These are phyloP conservation scores for Botryotinia calthae DNA, from an alignment of 2,329 filamentous ascomycete species.

Conservation along the genomic window DNA sequence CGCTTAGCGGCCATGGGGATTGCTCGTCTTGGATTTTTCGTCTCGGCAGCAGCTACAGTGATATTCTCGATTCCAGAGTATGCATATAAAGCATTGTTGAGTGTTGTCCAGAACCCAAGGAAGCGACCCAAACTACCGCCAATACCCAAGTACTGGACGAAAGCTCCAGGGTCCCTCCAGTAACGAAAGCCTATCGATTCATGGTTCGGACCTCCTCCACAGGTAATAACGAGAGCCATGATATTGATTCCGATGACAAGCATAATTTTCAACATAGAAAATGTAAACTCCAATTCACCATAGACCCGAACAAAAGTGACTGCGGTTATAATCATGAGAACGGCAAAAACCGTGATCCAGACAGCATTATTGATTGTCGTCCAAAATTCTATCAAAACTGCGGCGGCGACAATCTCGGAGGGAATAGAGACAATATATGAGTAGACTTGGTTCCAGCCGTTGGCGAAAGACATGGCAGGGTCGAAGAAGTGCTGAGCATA, in stretches of 20 bases:
- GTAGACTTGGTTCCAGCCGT: constrained; percentile 39
- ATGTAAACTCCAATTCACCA: constrained; percentile 53
- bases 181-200: constrained; percentile 57
- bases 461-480: constrained; percentile 37
- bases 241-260: constrained; percentile 63
- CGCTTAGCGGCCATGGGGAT: constrained; percentile 51
- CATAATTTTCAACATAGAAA: constrained; percentile 55
- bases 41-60: constrained; percentile 55
- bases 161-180: constrained; percentile 56
- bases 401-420: constrained; percentile 60
- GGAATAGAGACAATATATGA: constrained; percentile 35
- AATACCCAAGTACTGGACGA: constrained; percentile 60
- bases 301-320: constrained; percentile 42
- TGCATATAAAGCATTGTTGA: constrained; percentile 47
- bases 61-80: constrained; percentile 52
- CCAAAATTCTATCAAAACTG: constrained; percentile 63
- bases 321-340: constrained; percentile 39
- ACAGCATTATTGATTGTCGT: constrained; percentile 51
- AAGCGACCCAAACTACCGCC: constrained; percentile 58
- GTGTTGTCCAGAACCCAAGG: constrained; percentile 46
- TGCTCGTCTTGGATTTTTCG: constrained; percentile 49
- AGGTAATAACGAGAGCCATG: constrained; percentile 44
- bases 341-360: constrained; percentile 43
- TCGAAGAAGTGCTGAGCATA: constrained; percentile 40
- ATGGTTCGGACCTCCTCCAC: constrained; percentile 59